Percentiles rank a stretch among this genome's conserved stretches.
These are phyloP conservation scores for Venturia aucupariae DNA, from an alignment of 2,329 filamentous ascomycete species.

Conservation along the genomic window DNA sequence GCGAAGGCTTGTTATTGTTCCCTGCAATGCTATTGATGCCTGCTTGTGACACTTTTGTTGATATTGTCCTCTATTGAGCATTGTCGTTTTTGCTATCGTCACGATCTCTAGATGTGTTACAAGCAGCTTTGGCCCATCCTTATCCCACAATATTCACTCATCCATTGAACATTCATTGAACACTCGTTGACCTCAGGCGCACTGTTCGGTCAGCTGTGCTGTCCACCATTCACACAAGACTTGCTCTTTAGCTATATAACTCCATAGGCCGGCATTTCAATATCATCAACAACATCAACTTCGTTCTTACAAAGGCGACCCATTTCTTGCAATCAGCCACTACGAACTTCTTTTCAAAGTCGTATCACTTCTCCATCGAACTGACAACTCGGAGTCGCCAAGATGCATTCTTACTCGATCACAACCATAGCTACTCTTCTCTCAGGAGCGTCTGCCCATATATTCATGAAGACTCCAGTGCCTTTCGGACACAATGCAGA, in stretches of 20 bases:
- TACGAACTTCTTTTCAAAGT: neutral
- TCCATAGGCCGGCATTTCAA: neutral
- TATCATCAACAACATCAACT: neutral
- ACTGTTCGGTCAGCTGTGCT: neutral
- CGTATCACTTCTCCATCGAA: neutral
- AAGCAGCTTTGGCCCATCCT: neutral
- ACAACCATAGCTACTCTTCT: neutral
- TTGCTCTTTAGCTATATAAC: neutral
- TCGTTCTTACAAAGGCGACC: neutral
- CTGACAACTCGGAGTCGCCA: neutral
- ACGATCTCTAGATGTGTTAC: neutral
- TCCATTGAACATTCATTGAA: neutral
- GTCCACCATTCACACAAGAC: neutral
- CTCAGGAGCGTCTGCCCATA: constrained; percentile 4
- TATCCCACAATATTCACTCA: neutral
- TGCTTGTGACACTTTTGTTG: neutral
- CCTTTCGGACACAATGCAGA: neutral
- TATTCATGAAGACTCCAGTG: constrained; percentile 4
- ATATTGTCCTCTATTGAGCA: neutral
- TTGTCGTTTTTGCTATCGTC: neutral
- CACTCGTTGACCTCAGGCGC: neutral
- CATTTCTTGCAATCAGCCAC: neutral
- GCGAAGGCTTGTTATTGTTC: neutral
- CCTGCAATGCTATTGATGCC: neutral
- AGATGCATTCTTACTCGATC: neutral